Conservation (phyloP, 169 alveolate genomes). For the Plasmodium vivax region DNA sequence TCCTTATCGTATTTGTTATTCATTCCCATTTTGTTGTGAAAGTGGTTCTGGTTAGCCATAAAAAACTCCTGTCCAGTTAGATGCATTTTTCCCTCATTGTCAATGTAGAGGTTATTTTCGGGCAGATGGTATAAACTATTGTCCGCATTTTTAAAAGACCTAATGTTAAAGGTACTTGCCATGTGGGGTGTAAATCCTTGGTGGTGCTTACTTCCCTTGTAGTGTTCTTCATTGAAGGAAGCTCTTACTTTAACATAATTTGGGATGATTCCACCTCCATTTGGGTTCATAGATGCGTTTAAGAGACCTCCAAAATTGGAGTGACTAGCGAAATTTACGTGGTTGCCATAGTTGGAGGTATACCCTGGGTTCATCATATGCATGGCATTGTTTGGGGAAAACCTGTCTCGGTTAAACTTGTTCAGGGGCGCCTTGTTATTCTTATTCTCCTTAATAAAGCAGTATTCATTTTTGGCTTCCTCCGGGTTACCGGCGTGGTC, state of each 20-base stretch:
- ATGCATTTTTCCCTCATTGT: conserved; percentile 59
- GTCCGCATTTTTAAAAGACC: conserved; percentile 45
- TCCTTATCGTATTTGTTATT: background rate
- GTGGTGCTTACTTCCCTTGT: background rate
- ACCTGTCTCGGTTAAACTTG: conserved; percentile 38
- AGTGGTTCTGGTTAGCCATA: background rate
- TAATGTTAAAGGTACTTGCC: conserved; percentile 7
- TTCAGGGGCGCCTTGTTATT: background rate
- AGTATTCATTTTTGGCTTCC: conserved; percentile 27
- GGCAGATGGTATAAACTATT: conserved; percentile 32
- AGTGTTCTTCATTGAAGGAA: background rate
- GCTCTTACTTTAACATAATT: background rate
- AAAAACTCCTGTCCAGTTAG: conserved; percentile 33
- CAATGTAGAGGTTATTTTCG: conserved; percentile 37
- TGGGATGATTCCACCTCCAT: background rate
- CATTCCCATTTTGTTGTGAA: background rate
- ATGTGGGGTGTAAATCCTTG: background rate
- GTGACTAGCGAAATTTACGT: background rate
- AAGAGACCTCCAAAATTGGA: background rate
- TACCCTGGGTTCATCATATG: background rate
- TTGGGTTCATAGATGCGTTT: background rate
- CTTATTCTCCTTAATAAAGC: conserved; percentile 53
- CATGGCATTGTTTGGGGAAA: background rate
- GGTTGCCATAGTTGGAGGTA: background rate
- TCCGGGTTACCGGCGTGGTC: background rate